Evolutionary conservation across 2,329 filamentous ascomycete species (phyloP), one percentile per base, ranked within the genome.

Genomic region (Colletotrichum agaves): DNA sequence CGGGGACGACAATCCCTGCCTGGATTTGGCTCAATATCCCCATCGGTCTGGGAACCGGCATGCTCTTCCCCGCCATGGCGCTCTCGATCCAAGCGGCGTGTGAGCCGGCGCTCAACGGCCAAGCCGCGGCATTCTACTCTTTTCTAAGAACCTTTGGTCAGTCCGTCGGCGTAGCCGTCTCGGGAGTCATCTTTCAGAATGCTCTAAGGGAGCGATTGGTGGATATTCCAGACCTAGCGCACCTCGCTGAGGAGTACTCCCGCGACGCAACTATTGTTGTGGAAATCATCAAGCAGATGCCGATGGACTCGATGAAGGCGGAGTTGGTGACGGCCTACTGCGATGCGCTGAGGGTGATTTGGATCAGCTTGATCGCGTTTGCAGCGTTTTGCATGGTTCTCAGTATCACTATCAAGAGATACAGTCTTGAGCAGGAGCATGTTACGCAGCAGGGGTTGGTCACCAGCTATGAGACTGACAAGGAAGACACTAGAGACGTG

Each of bases 171-270:
- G 87, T 92, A 3, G 89, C 90, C 2, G 82, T 91, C 58, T 87
- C 88, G 2, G 90, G 90, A 3, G 88, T 90, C 35, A 84, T 91
- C 60, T 92, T 93, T 78, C 89, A 93, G 76, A 93, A 92, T 71
- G 82, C 83, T 63, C 86, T 90, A 78, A 80, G 79, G 61, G 77
- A 77, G 49, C 84, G 86, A 68, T 76, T 91, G 49, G 71, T 80
- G 13, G 79, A 75, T 2, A 83, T 83, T 50, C 79, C 85, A 0
- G 76, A 78, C 21, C 82, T 88, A 57, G 84, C 83, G 2, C 53
- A 56, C 15, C 59, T 73, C 62, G 81, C 75, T n/a, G 68, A 74
- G 52, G 79, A 81, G 53, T 87, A 87, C 73, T 85, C 85, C 11
- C 81, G 82, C 60, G 87, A 91, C 74, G 86, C 88, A 0, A 86